Evolutionary conservation across 768 basidiomycete species (phyloP), one percentile per base, ranked within the genome.

Genomic region (Leccinum ochraceum): DNA sequence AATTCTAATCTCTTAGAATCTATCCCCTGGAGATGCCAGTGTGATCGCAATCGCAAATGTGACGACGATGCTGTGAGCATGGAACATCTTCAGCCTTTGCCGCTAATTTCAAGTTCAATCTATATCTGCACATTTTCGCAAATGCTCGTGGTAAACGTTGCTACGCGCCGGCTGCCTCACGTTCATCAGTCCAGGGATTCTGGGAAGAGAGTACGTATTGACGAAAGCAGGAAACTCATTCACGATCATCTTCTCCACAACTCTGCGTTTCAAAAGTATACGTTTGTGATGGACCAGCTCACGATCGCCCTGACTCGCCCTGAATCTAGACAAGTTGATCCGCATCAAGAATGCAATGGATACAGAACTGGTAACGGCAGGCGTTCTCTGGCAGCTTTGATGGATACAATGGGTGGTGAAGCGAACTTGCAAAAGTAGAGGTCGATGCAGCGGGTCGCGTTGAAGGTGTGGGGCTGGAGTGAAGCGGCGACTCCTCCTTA

Each of bases 221-320:
- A 49, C 5, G 54, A 50, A 42, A 65, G 58, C 17, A 69, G 70
- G 14, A 51, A 55, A 4, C 59, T 75, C 3, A 63, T 83, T 10
- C 60, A 71, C 51, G 65, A 72, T 7, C 53, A 50, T 6, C 69
- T 83, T 48, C 62, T 83, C 6, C 65, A 71, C 50, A 59, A 75
- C 34, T n/a, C 65, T 0, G 36, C 60, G 2, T 56, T 69, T 28
- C 62, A 54, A 16, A 83, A 80, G 58, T 69, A 74, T 50, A 76
- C 78, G 0, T 80, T 85, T 53, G 68, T 69, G 36, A 81, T 83
- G 81, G 83, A 83, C 60, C 73, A 71, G 37, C 63, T 85, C 1
- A 73, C 77, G 0, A 60, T 74, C 6, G 69, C 81, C 3, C 62
- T 30, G 30, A 59, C 13, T 32, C 32, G 32, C 32, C 32, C 68